Evolutionary conservation across 2,329 filamentous ascomycete species (phyloP).

Genomic region (Dactylella cylindrospora): DNA sequence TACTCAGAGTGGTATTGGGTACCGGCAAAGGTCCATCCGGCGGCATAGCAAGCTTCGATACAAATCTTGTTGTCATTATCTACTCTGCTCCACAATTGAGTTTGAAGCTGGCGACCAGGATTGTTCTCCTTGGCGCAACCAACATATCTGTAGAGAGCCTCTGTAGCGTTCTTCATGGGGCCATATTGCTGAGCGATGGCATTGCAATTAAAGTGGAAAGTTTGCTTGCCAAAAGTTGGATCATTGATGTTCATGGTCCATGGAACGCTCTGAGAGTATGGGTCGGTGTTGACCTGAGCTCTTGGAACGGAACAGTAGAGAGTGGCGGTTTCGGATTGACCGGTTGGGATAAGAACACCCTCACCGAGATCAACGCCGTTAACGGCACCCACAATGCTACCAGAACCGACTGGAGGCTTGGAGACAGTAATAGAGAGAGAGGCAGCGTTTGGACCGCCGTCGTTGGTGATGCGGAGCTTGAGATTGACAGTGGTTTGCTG

Average conservation of each 20-base stretch:
- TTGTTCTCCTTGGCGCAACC: conserved; percentile 63
- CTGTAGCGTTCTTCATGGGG: conserved; percentile 52
- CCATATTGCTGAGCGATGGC: conserved; percentile 60
- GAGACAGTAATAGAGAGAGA: conserved; percentile 61
- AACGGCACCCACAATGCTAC: conserved; percentile 57
- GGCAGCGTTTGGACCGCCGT: conserved; percentile 50
- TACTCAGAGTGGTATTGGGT: conserved; percentile 55
- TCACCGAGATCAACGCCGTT: conserved; percentile 60
- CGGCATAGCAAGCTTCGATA: conserved; percentile 54
- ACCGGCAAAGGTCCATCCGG: conserved; percentile 55
- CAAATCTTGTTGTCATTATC: conserved; percentile 56
- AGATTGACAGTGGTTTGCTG: conserved; percentile 58
- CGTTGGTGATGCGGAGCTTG: conserved; percentile 61
- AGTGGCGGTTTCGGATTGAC: conserved; percentile 58
- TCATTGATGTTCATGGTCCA: conserved; percentile 65
- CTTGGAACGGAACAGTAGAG: conserved; percentile 62
- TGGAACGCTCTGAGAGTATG: conserved; percentile 56
- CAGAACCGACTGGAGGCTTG: conserved; percentile 59
- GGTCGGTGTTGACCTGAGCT: conserved; percentile 60
- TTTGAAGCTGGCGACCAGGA: conserved; percentile 58
- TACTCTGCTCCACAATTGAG: conserved; percentile 53
- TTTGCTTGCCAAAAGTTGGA: conserved; percentile 58
- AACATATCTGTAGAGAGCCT: conserved; percentile 58
- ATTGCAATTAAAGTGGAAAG: conserved; percentile 58
- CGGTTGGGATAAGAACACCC: conserved; percentile 58